A percentile compares a stretch with the other conserved stretches of the same genome.
Evolutionary conservation across 1,139 yeast species (phyloP).

Genomic region (Casaregolazyma suthepensis): DNA sequence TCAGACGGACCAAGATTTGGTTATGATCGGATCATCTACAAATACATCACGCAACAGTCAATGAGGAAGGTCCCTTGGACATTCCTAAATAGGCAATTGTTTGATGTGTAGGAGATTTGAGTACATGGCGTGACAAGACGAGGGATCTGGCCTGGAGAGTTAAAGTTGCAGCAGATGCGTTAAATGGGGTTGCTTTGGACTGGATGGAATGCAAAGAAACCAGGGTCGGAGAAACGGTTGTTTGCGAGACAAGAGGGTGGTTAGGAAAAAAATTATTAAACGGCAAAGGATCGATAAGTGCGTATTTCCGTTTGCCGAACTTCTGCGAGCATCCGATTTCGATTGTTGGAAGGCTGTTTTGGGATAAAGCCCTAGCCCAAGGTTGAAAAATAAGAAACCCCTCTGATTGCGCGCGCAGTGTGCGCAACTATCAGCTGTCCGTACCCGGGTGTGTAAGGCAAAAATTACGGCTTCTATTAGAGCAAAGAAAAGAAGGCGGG

Average conservation of each 20-base stretch:
- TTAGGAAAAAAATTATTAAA: background rate
- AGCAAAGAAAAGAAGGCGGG: background rate
- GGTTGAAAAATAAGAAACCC: background rate
- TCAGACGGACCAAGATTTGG: background rate
- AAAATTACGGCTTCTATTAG: background rate
- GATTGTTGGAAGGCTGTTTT: background rate
- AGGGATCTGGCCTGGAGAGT: background rate
- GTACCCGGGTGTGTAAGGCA: background rate
- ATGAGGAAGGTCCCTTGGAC: background rate
- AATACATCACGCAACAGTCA: background rate
- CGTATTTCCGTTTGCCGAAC: background rate
- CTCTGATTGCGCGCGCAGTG: background rate
- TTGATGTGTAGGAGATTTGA: background rate
- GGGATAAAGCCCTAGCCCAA: background rate
- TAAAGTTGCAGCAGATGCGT: background rate
- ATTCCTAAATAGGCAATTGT: background rate
- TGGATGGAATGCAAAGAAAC: background rate
- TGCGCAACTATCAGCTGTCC: background rate
- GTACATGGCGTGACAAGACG: background rate
- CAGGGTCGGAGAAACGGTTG: background rate
- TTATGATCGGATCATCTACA: background rate
- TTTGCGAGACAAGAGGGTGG: background rate
- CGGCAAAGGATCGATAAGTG: background rate
- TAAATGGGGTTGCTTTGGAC: background rate
- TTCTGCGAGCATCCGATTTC: background rate